Conservation (phyloP, 2,329 filamentous ascomycete species). For the Hyphodiscus sp. region DNA sequence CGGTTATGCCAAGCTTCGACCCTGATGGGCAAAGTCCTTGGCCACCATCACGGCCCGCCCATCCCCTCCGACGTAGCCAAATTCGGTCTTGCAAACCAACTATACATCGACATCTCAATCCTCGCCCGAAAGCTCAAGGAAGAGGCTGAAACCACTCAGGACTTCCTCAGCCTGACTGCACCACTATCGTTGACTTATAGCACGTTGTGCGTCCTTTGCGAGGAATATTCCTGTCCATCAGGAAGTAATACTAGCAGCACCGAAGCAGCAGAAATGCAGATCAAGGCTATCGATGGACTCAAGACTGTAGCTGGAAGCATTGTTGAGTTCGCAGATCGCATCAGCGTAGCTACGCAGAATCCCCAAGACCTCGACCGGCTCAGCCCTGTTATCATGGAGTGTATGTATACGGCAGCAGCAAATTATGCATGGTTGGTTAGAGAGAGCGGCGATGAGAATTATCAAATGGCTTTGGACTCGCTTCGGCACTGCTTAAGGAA, state of each 20-base stretch:
- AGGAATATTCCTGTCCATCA: slow-evolving; percentile 31
- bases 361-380: slow-evolving; percentile 26
- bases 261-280: slow-evolving; percentile 29
- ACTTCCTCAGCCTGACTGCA: slow-evolving; percentile 22
- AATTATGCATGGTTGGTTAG: slow-evolving; percentile 34
- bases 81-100: slow-evolving; percentile 20
- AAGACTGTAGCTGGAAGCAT: slow-evolving; percentile 26
- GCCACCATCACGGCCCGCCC: slow-evolving; percentile 24
- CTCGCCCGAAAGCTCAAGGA: slow-evolving; percentile 22
- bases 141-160: slow-evolving; percentile 18
- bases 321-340: slow-evolving; percentile 26
- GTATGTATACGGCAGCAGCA: slow-evolving; percentile 33
- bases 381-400: slow-evolving; percentile 33
- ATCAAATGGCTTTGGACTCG: slow-evolving; percentile 26
- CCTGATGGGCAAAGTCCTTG: slow-evolving; percentile 31
- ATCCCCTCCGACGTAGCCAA: slow-evolving; percentile 16
- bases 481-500: slow-evolving; percentile 27
- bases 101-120: slow-evolving; percentile 22
- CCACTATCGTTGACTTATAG: slow-evolving; percentile 26
- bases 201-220: slow-evolving; percentile 31
- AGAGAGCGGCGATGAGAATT: slow-evolving; percentile 31
- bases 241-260: slow-evolving; percentile 3
- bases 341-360: slow-evolving; percentile 17
- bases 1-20: slow-evolving; percentile 39
- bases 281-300: slow-evolving; percentile 30